Conservation (phyloP, 75 land plant genomes). For the Pinus tabuliformis region DNA sequence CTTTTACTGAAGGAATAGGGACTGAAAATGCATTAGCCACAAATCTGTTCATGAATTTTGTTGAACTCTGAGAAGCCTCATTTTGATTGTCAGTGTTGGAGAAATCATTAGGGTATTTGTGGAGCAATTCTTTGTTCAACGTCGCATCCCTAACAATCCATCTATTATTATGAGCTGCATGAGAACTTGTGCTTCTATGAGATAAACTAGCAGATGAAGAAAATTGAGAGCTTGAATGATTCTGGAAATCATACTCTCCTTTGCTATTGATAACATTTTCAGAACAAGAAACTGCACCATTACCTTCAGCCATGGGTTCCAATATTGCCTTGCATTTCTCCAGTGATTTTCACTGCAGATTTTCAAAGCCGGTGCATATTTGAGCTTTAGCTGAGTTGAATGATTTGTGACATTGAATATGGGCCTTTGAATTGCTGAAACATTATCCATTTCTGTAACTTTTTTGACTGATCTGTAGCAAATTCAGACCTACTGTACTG, state of each 20-base stretch:
- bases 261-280: neutral
- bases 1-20: constrained; percentile 10
- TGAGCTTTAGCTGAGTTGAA: too few species aligned
- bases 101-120: neutral
- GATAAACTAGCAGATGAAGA: neutral
- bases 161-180: neutral
- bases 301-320: neutral
- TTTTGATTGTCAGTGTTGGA: neutral
- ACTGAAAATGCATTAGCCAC: neutral
- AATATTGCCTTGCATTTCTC: neutral
- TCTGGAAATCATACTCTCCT: neutral
- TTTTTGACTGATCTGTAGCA: too few species aligned
- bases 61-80: neutral
- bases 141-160: neutral
- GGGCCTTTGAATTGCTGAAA: neutral
- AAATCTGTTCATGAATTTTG: neutral
- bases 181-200: neutral
- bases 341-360: constrained; percentile 1
- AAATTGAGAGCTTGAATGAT: neutral
- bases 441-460: too few species aligned
- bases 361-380: too few species aligned
- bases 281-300: neutral
- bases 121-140: neutral
- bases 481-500: too few species aligned
- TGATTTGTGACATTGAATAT: too few species aligned